Conservation (phyloP, 2,329 filamentous ascomycete genomes). For the Claviceps sorghi region DNA sequence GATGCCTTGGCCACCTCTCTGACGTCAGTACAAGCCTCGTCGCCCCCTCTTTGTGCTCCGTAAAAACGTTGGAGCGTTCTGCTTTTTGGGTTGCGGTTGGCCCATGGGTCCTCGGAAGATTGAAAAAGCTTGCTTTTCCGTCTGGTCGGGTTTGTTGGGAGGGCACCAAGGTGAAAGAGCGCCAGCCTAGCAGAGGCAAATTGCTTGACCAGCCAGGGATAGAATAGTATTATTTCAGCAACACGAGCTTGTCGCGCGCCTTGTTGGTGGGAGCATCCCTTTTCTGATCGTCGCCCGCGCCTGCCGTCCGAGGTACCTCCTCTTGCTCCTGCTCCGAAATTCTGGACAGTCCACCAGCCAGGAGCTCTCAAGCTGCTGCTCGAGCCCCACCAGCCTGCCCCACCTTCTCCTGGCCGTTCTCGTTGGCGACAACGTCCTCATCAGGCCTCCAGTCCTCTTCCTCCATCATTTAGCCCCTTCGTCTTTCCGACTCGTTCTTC, state of each 20-base stretch:
- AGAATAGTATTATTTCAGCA: too few relatives aligned
- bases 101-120: background rate
- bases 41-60: slow-evolving; percentile 1
- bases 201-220: background rate
- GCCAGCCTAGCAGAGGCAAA: background rate
- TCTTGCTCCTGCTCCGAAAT: background rate
- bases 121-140: background rate
- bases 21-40: slow-evolving; percentile 1
- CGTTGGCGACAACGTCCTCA: slow-evolving; percentile 1
- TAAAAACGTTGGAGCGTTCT: background rate
- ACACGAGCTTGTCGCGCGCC: too few relatives aligned
- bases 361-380: background rate
- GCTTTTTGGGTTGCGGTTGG: background rate
- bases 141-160: background rate
- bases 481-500: background rate
- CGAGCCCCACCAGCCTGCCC: slow-evolving; percentile 3
- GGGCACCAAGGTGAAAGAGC: background rate
- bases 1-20: background rate
- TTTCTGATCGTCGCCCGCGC: background rate
- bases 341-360: background rate
- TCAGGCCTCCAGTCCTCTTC: background rate
- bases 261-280: background rate
- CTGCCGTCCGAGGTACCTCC: background rate
- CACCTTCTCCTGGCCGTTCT: slow-evolving; percentile 4
- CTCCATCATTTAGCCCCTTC: background rate